Base-by-base conservation (phyloP, 768 basidiomycete genomes). In the Naganishia antarctica region DNA sequence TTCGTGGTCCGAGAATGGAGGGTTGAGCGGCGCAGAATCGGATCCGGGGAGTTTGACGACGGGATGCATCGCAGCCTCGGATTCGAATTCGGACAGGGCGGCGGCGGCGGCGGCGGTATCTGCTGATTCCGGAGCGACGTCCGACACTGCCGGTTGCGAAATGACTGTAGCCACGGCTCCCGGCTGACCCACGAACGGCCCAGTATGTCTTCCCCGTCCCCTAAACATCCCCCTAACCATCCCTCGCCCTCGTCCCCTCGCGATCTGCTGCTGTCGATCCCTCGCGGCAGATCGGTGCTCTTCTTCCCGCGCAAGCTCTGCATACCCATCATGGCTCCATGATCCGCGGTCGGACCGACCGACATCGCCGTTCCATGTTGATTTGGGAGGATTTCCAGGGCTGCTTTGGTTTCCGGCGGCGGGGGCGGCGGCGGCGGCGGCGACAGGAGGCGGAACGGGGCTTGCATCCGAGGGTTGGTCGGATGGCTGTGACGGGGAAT, bases 261-360 rank as follows among this genome's bases (percentile, higher is more conserved):
- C 62, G 23, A 28, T 57, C 53, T 37, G 34, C 11, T 23, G 34
- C 37, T 57, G 53, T 28, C 49, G 31, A 15, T 49, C 65, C 29
- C 65, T 37, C 8, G 34, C 41, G 48, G 73, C 76, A 6, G 74
- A 70, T 41, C 78, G 78, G 60, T 81, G 81, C 64, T 89, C 87
- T 65, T 90, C 89, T 69, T 83, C 83, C 60, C 81, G 81, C 78
- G 85, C 89, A 84, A 91, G 84, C 79, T 93, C 89, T 76, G 91
- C 89, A 68, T 86, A 93, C 1, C 90, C 89, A 72, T 90, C 89
- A 72, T 92, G 90, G 0, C 83, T 85, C 90, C 90, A 91, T 34
- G 51, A 58, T 12, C 50, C 59, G 43, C 59, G 59, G 25, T 60
- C 59, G 16, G 59, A 60, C 2, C 59, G 59, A 29, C 59, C 59